Conservation (phyloP, 441 rosid species). For the Brassica hybrid region DNA sequence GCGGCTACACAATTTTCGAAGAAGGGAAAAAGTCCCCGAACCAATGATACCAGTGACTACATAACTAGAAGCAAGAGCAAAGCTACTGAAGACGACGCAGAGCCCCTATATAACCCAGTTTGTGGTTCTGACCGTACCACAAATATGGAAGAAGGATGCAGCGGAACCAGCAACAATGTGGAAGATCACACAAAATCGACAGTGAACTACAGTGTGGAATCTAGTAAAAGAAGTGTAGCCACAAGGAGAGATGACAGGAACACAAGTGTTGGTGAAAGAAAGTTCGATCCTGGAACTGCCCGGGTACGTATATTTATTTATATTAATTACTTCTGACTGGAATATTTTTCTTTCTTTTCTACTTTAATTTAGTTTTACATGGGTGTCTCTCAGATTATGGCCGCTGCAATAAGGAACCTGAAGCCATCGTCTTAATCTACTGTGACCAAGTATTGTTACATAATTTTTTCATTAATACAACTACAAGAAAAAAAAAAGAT, state of each 20-base stretch:
- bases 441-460: too few species aligned
- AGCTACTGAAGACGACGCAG: slow-evolving; percentile 37
- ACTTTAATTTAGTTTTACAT: slow-evolving; percentile 20
- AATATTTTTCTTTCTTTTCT: neutral
- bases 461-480: too few species aligned
- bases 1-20: slow-evolving; percentile 80
- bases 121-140: slow-evolving; percentile 26
- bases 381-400: slow-evolving; percentile 40
- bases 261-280: slow-evolving; percentile 37
- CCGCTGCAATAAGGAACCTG: slow-evolving; percentile 44
- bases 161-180: slow-evolving; percentile 26
- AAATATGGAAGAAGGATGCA: slow-evolving; percentile 21
- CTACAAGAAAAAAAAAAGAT: too few species aligned
- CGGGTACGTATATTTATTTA: slow-evolving; percentile 48
- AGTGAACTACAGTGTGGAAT: slow-evolving; percentile 17
- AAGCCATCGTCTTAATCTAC: slow-evolving; percentile 35
- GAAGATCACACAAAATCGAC: slow-evolving; percentile 38
- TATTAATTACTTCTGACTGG: neutral
- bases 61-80: slow-evolving; percentile 33
- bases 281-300: slow-evolving; percentile 47
- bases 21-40: slow-evolving; percentile 47
- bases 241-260: slow-evolving; percentile 37
- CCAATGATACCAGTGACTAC: slow-evolving; percentile 26
- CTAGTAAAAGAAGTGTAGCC: slow-evolving; percentile 27
- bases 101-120: slow-evolving; percentile 17